Evolutionary conservation across 495 filamentous ascomycete genomes (phyloP).

Genomic region (Trichoderma gamsii): DNA sequence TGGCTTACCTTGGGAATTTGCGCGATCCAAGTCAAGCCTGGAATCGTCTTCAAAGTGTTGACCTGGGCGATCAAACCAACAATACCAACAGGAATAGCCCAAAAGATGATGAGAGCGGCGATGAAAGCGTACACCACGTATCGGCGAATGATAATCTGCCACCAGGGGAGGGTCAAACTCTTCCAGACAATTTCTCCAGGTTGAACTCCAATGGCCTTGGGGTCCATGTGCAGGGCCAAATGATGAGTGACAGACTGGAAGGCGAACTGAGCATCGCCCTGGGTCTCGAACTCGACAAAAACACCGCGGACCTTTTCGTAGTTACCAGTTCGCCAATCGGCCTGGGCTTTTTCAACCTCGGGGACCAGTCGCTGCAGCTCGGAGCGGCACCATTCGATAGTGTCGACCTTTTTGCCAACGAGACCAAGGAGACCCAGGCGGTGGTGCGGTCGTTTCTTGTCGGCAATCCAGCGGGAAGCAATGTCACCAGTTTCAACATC

Average conservation of each 20-base stretch:
- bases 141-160: conserved; percentile 70
- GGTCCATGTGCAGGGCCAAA: conserved; percentile 86
- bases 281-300: conserved; percentile 82
- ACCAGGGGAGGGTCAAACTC: conserved; percentile 83
- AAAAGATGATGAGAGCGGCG: conserved; percentile 80
- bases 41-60: conserved; percentile 53
- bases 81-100: conserved; percentile 84
- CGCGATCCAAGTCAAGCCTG: conserved; percentile 69
- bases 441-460: conserved; percentile 82
- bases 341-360: conserved; percentile 69
- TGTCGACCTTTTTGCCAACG: conserved; percentile 89
- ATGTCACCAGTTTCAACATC: conserved; percentile 66
- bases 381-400: conserved; percentile 84
- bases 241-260: conserved; percentile 85
- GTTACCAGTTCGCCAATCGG: conserved; percentile 62
- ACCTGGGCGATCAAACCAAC: conserved; percentile 88
- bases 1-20: conserved; percentile 51
- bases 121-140: conserved; percentile 66
- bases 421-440: conserved; percentile 65
- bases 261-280: conserved; percentile 79
- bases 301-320: conserved; percentile 64
- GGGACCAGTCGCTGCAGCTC: conserved; percentile 79
- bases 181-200: conserved; percentile 86
- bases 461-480: conserved; percentile 71
- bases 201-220: conserved; percentile 77